phyloP scores from a whole-genome alignment of 2,329 filamentous ascomycete genomes.

The Harringtonia aguacate region DNA sequence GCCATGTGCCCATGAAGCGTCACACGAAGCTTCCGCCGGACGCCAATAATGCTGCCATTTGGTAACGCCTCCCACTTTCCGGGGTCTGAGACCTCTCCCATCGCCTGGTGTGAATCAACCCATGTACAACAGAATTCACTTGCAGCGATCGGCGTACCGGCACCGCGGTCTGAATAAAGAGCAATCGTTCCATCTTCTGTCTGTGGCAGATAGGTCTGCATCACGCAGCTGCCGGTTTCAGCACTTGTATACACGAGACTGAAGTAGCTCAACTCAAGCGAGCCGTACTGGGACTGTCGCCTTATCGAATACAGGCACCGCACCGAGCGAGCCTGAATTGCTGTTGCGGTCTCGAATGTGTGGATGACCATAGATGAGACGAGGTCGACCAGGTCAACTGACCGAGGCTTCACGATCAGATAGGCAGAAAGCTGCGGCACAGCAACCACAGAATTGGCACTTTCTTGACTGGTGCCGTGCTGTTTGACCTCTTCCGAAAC shows the following conservation, averaged over 20 bases:
- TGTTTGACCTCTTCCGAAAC: conserved; percentile 34
- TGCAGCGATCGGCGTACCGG: conserved; percentile 11
- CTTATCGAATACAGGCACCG: conserved; percentile 46
- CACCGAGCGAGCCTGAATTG: conserved; percentile 48
- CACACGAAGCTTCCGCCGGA: conserved; percentile 30
- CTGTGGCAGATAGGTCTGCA: conserved; percentile 51
- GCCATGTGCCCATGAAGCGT: conserved; percentile 1
- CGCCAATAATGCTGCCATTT: conserved; percentile 51
- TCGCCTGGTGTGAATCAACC: conserved; percentile 38
- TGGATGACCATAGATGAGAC: conserved; percentile 45
- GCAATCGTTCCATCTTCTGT: conserved; percentile 45
- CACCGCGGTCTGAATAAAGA: conserved; percentile 38
- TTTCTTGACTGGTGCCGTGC: conserved; percentile 25
- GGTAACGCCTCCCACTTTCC: conserved; percentile 55
- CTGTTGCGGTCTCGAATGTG: conserved; percentile 43
- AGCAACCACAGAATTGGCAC: conserved; percentile 46
- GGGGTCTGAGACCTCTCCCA: conserved; percentile 46
- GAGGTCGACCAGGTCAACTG: conserved; percentile 52
- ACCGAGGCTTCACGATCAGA: conserved; percentile 44
- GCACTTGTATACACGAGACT: conserved; percentile 52
- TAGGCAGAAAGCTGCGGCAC: conserved; percentile 48
- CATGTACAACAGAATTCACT: conserved; percentile 37
- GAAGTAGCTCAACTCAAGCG: conserved; percentile 48
- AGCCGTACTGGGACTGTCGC: conserved; percentile 41
- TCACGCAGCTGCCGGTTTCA: conserved; percentile 49